Evolutionary conservation across 352 stramenopile species (phyloP).

Genomic region (Phytophthora parvispora): DNA sequence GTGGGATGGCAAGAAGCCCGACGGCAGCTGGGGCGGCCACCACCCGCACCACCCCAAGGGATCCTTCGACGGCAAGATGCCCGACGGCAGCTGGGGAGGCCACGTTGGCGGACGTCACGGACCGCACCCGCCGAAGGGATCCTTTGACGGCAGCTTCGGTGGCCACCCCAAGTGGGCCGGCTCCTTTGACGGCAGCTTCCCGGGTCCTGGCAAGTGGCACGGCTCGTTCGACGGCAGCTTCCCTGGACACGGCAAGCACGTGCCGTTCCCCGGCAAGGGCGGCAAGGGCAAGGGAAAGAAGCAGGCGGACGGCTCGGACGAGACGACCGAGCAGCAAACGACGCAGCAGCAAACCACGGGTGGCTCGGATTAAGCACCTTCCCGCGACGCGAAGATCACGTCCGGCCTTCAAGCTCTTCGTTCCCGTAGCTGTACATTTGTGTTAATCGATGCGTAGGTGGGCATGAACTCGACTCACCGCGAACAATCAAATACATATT

Average conservation of each 20-base stretch:
- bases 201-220: neutral
- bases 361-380: slow-evolving; percentile 6
- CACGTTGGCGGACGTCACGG: slow-evolving; percentile 4
- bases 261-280: slow-evolving; percentile 18
- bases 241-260: slow-evolving; percentile 9
- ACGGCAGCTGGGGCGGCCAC: neutral
- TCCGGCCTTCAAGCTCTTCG: neutral
- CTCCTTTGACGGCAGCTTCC: slow-evolving; percentile 16
- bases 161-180: slow-evolving; percentile 10
- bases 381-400: too few relatives aligned
- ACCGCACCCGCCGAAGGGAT: neutral
- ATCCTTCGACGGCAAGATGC: slow-evolving; percentile 21
- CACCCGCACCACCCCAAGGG: slow-evolving; percentile 18
- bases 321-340: slow-evolving; percentile 12
- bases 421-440: neutral
- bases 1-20: slow-evolving; percentile 11
- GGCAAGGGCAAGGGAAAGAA: slow-evolving; percentile 22
- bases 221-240: slow-evolving; percentile 14
- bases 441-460: neutral
- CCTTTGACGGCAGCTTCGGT: slow-evolving; percentile 12
- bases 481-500: too few relatives aligned
- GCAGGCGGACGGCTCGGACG: slow-evolving; percentile 1
- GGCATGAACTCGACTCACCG: too few relatives aligned
- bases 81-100: slow-evolving; percentile 7
- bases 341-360: slow-evolving; percentile 4